Conservation (phyloP, 495 filamentous ascomycete species). For the Penicillium simplicissimum region DNA sequence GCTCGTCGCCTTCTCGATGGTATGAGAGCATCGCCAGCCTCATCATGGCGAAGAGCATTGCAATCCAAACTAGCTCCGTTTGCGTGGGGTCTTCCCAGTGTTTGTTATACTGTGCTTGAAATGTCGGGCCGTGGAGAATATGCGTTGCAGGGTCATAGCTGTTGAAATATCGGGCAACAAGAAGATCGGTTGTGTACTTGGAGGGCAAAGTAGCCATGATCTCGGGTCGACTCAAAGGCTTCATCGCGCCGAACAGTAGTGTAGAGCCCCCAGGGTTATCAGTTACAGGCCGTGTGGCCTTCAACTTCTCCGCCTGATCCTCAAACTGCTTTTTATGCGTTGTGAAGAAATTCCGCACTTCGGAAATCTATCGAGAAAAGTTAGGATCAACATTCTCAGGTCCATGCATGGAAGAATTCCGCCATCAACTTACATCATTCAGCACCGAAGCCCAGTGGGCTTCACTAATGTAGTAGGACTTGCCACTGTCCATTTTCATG, state of each 20-base stretch:
- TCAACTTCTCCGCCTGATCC: conserved; percentile 62
- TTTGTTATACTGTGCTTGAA: conserved; percentile 77
- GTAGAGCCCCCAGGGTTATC: conserved; percentile 63
- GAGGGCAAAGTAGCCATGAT: conserved; percentile 77
- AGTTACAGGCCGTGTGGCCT: conserved; percentile 58
- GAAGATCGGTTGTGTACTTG: conserved; percentile 75
- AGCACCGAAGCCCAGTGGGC: conserved; percentile 90
- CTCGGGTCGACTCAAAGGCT: conserved; percentile 68
- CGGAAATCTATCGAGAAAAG: conserved; percentile 65
- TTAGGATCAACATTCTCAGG: background rate
- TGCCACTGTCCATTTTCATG: conserved; percentile 83
- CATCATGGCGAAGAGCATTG: conserved; percentile 83
- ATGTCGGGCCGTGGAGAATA: conserved; percentile 83
- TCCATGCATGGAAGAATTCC: background rate
- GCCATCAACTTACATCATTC: conserved; percentile 60
- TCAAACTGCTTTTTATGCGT: conserved; percentile 70
- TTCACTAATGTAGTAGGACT: conserved; percentile 83
- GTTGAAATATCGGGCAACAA: conserved; percentile 74
- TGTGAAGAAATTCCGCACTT: conserved; percentile 87
- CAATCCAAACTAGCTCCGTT: conserved; percentile 85
- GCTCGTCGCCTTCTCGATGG: conserved; percentile 85
- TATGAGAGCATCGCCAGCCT: conserved; percentile 91
- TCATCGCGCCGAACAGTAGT: conserved; percentile 71
- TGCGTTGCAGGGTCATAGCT: conserved; percentile 73
- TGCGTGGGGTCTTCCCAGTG: conserved; percentile 85